Evolutionary conservation across 805 yeast genomes (phyloP).

Genomic region (Spathaspora passalidarum): DNA sequence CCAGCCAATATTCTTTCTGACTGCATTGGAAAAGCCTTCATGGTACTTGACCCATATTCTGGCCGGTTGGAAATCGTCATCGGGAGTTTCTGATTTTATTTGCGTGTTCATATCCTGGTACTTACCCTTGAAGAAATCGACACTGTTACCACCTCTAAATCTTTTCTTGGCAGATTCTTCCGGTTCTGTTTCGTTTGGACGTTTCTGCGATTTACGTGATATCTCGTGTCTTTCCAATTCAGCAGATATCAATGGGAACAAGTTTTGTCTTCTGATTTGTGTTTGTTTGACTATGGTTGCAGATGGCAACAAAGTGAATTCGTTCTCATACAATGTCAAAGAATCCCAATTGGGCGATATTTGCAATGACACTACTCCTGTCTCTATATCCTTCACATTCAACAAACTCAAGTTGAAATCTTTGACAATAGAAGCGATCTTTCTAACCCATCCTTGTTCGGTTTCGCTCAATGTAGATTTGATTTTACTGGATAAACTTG

Average conservation of each 20-base stretch:
- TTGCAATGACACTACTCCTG: conserved; percentile 24
- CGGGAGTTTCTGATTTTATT: conserved; percentile 10
- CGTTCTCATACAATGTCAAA: conserved; percentile 22
- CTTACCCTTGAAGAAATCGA: conserved; percentile 38
- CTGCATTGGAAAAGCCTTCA: conserved; percentile 92
- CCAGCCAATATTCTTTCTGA: conserved; percentile 81
- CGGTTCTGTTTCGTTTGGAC: neutral
- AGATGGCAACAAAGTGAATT: conserved; percentile 14
- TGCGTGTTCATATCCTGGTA: conserved; percentile 16
- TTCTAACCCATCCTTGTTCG: conserved; percentile 32
- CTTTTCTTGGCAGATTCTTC: conserved; percentile 9
- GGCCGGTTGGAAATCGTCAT: conserved; percentile 34
- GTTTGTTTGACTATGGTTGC: conserved; percentile 16
- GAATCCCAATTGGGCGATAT: conserved; percentile 36
- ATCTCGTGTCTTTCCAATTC: conserved; percentile 27
- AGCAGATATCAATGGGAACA: conserved; percentile 34
- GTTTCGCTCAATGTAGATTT: conserved; percentile 21
- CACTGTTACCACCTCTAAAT: conserved; percentile 19
- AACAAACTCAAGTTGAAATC: conserved; percentile 41
- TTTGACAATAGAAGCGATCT: conserved; percentile 35
- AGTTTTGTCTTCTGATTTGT: conserved; percentile 28
- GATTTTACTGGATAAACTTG: conserved; percentile 21
- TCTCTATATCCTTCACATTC: conserved; percentile 30
- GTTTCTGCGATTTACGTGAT: conserved; percentile 10
- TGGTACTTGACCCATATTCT: conserved; percentile 82